Percentiles rank a stretch among this genome's conserved stretches.
These are phyloP conservation scores for Gracilaria domingensis DNA, from an alignment of 23 red algal species.

Conservation along the genomic window DNA sequence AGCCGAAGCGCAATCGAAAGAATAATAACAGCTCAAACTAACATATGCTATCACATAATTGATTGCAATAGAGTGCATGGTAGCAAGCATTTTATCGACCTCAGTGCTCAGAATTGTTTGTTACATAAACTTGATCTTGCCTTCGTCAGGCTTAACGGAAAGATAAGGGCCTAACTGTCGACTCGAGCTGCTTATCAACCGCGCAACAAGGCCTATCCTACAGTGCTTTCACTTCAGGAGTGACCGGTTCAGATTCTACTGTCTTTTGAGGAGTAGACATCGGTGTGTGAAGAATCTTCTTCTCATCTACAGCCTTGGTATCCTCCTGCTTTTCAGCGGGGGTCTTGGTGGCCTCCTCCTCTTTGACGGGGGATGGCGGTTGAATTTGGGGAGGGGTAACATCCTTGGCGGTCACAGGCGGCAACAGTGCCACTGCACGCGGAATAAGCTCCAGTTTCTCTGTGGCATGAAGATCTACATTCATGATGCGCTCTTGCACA, in stretches of 20 bases:
- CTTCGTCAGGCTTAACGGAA: not conserved
- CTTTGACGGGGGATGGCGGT: not conserved
- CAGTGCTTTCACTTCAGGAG: conserved; percentile 20
- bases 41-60: not conserved
- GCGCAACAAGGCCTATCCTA: not conserved
- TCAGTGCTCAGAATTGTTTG: not conserved
- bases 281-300: not conserved
- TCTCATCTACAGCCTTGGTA: not conserved
- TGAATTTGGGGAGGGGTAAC: not conserved
- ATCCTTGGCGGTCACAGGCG: conserved; percentile 20
- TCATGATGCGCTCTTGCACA: conserved; percentile 42
- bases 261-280: conserved; percentile 2
- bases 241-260: conserved; percentile 14
- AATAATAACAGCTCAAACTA: conserved; percentile 21
- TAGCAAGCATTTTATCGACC: too few species aligned
- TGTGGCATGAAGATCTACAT: conserved; percentile 34
- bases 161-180: not conserved
- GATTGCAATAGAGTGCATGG: not conserved
- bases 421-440: conserved; percentile 16
- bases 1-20: conserved; percentile 53
- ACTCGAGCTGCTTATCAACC: not conserved
- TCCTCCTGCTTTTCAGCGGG: not conserved
- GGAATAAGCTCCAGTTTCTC: conserved; percentile 29
- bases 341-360: not conserved
- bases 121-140: not conserved